Base-by-base conservation (phyloP, 352 stramenopile genomes). In the Globisporangium radiosum region DNA sequence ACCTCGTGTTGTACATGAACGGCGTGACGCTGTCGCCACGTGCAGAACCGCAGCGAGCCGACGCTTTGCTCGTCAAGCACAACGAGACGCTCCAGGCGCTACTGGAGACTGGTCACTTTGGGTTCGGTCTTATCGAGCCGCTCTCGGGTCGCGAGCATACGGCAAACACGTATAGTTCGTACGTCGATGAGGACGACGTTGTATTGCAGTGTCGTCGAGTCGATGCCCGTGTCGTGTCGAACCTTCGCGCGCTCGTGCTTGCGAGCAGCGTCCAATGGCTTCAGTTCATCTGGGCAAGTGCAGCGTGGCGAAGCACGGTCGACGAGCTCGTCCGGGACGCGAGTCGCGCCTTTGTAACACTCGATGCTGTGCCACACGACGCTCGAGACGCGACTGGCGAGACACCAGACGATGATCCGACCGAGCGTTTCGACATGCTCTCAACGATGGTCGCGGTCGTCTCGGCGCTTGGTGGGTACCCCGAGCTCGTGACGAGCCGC, bases 71-170 rank as follows among this genome's bases (percentile, higher is more conserved):
- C 37, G 40, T 36, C 17, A 76, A 71, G 43, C 66, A 69, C 36
- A 69, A 65, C 47, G 70, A 78, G 57, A 40, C 43, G 0, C 25
- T 78, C 3, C 64, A 65, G n/a, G 37, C 44, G 4, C 13, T 65
- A 7, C 56, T 75, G 54, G 51, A 65, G 7, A 52, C 61, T 45
- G 45, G 17, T 15, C 17, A 45, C 8, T 11, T 44, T 5, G 52
- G 53, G 9, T 51, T 50, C 25, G 13, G 40, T 36, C 5, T 17
- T 2, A 9, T 17, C 4, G 45, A 6, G 17, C 11, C 11, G 43
- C 43, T 47, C 11, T 47, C 43, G 11, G 6, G 10, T 47, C 45
- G 2, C 6, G 2, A 11, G 17, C 15, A 13, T 17, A 33, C 15
- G 25, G 7, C 7, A 9, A 33, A 25, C 5, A 36, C 45, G 45